phyloP scores from a whole-genome alignment of 345 rosid genomes.

The Carallia pectinifolia region DNA sequence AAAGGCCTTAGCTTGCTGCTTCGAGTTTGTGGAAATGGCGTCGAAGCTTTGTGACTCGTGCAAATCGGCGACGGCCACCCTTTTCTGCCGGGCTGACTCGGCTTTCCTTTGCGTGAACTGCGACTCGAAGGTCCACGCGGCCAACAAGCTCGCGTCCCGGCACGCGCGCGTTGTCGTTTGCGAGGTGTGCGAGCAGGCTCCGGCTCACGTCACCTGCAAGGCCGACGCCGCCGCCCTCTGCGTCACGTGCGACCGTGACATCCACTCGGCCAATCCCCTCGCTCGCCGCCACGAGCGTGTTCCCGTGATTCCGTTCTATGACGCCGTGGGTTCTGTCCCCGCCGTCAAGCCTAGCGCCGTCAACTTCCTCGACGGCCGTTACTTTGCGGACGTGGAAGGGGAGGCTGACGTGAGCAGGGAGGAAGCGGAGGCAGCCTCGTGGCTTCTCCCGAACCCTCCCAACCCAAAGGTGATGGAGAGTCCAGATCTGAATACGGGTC shows the following conservation, averaged over 20 bases:
- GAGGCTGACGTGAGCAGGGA: constrained; percentile 58
- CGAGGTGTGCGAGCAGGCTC: constrained; percentile 98
- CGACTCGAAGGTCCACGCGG: constrained; percentile 82
- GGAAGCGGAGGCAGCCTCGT: constrained; percentile 86
- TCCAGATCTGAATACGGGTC: constrained; percentile 64
- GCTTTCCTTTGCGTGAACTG: constrained; percentile 86
- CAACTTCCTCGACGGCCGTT: constrained; percentile 48
- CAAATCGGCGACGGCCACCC: constrained; percentile 82
- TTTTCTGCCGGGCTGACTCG: constrained; percentile 89
- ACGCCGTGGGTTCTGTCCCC: constrained; percentile 40
- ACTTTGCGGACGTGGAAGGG: constrained; percentile 42
- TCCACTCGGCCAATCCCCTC: constrained; percentile 92
- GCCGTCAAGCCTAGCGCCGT: constrained; percentile 41
- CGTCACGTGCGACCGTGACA: constrained; percentile 88
- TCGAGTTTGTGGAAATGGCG: constrained; percentile 43
- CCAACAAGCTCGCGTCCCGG: constrained; percentile 91
- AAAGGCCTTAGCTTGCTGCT: not conserved
- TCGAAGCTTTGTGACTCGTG: constrained; percentile 90
- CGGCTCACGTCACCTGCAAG: constrained; percentile 94
- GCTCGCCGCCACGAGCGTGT: constrained; percentile 94
- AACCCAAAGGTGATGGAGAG: constrained; percentile 38
- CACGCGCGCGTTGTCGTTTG: constrained; percentile 94
- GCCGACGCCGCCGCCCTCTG: constrained; percentile 99
- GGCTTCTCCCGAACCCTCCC: constrained; percentile 69
- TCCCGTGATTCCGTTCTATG: constrained; percentile 75